Conservation (phyloP, 2,329 filamentous ascomycete genomes). For the Diaporthe longicolla region DNA sequence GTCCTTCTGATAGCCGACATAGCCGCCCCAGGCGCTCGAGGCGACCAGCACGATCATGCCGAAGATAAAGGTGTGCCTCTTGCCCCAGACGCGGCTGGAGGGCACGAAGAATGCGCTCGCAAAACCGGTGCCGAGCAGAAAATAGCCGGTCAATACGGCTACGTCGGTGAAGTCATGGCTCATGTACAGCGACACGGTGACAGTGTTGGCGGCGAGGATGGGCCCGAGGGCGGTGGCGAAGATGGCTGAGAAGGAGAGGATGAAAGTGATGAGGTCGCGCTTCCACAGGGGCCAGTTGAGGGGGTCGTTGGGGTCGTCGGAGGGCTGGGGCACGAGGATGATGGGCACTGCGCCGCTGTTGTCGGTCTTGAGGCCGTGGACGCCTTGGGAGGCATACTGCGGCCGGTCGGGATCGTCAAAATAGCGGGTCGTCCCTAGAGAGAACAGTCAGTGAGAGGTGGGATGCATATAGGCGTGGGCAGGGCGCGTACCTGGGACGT, state of each 20-base stretch:
- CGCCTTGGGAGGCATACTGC: constrained; percentile 57
- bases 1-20: constrained; percentile 66
- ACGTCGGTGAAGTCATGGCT: constrained; percentile 77
- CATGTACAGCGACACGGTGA: constrained; percentile 81
- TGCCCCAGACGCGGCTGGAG: constrained; percentile 91
- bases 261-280: constrained; percentile 83
- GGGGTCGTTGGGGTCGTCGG: constrained; percentile 91
- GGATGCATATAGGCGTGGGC: not conserved
- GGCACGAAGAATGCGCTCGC: constrained; percentile 90
- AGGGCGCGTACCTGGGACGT: constrained; percentile 77
- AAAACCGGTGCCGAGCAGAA: constrained; percentile 84
- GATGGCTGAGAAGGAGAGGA: constrained; percentile 84
- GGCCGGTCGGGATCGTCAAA: constrained; percentile 70
- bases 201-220: constrained; percentile 88
- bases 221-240: constrained; percentile 88
- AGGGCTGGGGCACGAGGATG: constrained; percentile 91
- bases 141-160: constrained; percentile 88
- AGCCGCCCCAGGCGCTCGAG: constrained; percentile 84
- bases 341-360: constrained; percentile 75
- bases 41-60: constrained; percentile 81
- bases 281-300: constrained; percentile 88
- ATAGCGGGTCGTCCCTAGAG: constrained; percentile 72
- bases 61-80: constrained; percentile 87
- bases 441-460: constrained; percentile 18
- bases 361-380: constrained; percentile 78